Evolutionary conservation across 371 early-diverging fungal genomes (phyloP), one percentile per base, ranked within the genome.

Genomic region (Mortierella sp.): DNA sequence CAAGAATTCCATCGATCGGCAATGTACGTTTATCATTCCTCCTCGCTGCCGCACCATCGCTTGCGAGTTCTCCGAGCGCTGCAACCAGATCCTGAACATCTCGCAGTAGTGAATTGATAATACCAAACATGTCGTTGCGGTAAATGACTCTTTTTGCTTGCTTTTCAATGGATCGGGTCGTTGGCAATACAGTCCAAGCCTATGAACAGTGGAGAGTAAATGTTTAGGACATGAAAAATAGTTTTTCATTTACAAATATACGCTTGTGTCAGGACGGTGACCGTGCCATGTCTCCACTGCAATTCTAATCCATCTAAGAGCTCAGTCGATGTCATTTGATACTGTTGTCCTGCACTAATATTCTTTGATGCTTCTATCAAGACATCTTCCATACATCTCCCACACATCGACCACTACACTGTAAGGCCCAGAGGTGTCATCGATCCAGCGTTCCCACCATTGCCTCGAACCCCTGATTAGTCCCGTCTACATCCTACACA

Each of bases 61-160:
- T 66, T 3, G 66, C 43, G 14, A 66, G 25, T 23, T 66, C 59
- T 43, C 66, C 66, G 18, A 58, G 66, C 14, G 58, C 52, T 6
- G 58, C 52, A n/a, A n/a, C 52, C 21, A 66, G 19, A 43, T 59
- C 66, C 44, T 47, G 58, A 23, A 66, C 66, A 66, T 66, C 66
- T 18, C 66, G 59, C 15, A 66, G 25, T 0, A 66, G 59, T 16
- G 66, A 66, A 18, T 66, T 66, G 12, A 66, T 50, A 3, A 58
- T 65, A 28, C 65, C 65, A 58, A 65, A 65, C 12, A 65, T 50
- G 30, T 65, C 65, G 37, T 65, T 47, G n/a, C 58, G 57, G 19
- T 30, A 65, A 65, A 65, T 9, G 65, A 65, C 65, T 65, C 58
- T 30, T 25, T 16, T 48, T 57, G 65, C 7, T 19, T 65, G 4